These are phyloP conservation scores for Cyclotella cryptica DNA, from an alignment of 108 stramenopile genomes.

Conservation along the genomic window DNA sequence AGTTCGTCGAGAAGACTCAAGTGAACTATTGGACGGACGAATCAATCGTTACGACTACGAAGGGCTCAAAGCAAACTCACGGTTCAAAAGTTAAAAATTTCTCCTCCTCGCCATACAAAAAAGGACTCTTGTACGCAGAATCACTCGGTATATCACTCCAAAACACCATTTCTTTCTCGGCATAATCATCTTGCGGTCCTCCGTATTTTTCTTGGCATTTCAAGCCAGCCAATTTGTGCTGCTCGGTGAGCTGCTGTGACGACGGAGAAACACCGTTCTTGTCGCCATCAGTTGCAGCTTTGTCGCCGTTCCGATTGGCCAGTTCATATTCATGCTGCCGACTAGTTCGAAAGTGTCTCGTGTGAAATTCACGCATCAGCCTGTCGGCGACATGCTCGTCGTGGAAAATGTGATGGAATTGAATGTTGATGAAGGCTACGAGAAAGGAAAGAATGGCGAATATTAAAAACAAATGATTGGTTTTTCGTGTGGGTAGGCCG, in stretches of 20 bases:
- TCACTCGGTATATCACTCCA: conserved; percentile 87
- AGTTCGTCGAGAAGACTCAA: neutral
- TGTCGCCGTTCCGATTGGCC: neutral
- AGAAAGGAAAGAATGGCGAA: conserved; percentile 25
- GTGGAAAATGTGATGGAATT: conserved; percentile 40
- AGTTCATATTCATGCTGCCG: conserved; percentile 11
- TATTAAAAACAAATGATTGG: conserved; percentile 32
- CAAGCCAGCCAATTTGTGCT: conserved; percentile 70
- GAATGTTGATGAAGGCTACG: conserved; percentile 38
- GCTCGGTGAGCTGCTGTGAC: neutral
- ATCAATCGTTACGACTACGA: neutral
- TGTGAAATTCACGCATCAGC: conserved; percentile 19
- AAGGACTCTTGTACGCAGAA: conserved; percentile 64
- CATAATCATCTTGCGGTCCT: conserved; percentile 67
- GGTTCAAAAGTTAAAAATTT: conserved; percentile 96
- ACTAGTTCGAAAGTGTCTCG: conserved; percentile 20
- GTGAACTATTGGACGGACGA: neutral
- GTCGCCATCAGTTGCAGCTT: neutral
- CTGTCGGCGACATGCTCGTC: conserved; percentile 26
- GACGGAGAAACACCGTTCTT: too few species aligned
- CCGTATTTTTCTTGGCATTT: conserved; percentile 70
- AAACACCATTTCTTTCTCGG: conserved; percentile 85
- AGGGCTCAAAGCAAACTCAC: conserved; percentile 2
- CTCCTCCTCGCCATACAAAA: conserved; percentile 48
- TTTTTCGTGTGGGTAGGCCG: neutral